A percentile compares a stretch with the other conserved stretches of the same genome.
Evolutionary conservation across 257 asterid genomes (phyloP).

Genomic region (Plectranthus barbatus): DNA sequence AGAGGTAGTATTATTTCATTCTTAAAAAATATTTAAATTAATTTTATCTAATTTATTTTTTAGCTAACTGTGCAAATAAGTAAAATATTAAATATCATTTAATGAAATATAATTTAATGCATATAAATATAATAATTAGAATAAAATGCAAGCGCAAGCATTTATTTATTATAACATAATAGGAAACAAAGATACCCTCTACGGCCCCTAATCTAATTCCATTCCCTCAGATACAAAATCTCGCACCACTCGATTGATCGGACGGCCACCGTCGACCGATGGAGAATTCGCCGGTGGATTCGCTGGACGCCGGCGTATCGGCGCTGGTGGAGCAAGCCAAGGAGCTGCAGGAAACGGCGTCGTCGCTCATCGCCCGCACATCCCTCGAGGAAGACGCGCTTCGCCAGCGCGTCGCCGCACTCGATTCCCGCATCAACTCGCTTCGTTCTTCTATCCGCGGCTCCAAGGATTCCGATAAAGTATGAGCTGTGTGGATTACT

Average conservation of each 20-base stretch:
- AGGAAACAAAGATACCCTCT: neutral
- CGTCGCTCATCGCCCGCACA: constrained; percentile 64
- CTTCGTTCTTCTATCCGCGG: constrained; percentile 54
- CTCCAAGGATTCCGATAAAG: constrained; percentile 44
- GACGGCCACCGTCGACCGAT: constrained; percentile 23
- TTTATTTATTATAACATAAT: constrained; percentile 8
- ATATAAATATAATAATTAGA: too few relatives aligned
- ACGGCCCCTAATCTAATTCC: constrained; percentile 2
- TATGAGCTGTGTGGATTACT: constrained; percentile 10
- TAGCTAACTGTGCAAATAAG: too few relatives aligned
- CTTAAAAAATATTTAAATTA: too few relatives aligned
- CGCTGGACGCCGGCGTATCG: constrained; percentile 26
- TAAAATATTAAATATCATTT: too few relatives aligned
- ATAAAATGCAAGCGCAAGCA: constrained; percentile 13
- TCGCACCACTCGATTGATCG: constrained; percentile 23
- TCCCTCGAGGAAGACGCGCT: constrained; percentile 84
- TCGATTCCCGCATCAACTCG: constrained; percentile 52
- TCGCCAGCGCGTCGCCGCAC: constrained; percentile 72
- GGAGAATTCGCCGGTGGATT: constrained; percentile 46
- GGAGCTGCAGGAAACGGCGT: constrained; percentile 87
- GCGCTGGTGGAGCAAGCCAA: constrained; percentile 65
- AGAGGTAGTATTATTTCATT: too few relatives aligned
- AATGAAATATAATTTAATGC: too few relatives aligned
- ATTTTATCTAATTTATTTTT: too few relatives aligned
- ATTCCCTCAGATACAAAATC: constrained; percentile 6